phyloP scores from a whole-genome alignment of 768 basidiomycete genomes.

The Termitomyces sp. region DNA sequence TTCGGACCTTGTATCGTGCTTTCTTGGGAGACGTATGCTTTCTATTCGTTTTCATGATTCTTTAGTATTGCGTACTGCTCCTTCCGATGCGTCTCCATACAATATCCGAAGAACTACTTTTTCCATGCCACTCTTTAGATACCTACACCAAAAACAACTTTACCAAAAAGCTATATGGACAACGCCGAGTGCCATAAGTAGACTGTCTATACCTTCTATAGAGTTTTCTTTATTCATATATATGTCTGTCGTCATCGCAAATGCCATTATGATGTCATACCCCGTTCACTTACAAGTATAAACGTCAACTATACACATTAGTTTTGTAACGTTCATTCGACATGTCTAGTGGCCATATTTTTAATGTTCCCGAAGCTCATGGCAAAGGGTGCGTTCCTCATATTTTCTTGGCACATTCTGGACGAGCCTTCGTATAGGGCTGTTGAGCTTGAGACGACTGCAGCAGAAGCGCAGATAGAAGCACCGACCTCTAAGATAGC shows the following conservation, averaged over 20 bases:
- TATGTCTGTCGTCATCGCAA: slow-evolving; percentile 3
- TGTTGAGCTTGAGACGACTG: slow-evolving; percentile 46
- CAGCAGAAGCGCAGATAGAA: slow-evolving; percentile 44
- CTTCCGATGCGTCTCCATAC: background rate
- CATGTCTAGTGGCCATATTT: slow-evolving; percentile 27
- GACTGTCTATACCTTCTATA: background rate
- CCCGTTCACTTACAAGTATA: background rate
- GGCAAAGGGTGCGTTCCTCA: slow-evolving; percentile 26
- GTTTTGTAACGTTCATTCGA: background rate
- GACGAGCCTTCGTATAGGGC: slow-evolving; percentile 15
- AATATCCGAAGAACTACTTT: background rate
- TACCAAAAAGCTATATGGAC: background rate
- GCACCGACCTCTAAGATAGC: slow-evolving; percentile 38
- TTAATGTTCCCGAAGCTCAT: slow-evolving; percentile 31
- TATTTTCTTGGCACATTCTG: background rate
- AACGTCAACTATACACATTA: background rate
- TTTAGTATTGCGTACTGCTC: background rate
- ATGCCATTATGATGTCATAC: slow-evolving; percentile 8
- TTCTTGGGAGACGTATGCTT: background rate
- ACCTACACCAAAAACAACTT: background rate
- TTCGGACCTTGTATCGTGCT: background rate
- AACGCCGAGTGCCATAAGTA: background rate
- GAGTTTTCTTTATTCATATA: background rate
- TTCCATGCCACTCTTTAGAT: background rate
- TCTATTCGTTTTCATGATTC: background rate